Percentiles rank a stretch among this genome's conserved stretches.
Evolutionary conservation across 2,329 filamentous ascomycete genomes (phyloP).

Genomic region (Botrytis porri): DNA sequence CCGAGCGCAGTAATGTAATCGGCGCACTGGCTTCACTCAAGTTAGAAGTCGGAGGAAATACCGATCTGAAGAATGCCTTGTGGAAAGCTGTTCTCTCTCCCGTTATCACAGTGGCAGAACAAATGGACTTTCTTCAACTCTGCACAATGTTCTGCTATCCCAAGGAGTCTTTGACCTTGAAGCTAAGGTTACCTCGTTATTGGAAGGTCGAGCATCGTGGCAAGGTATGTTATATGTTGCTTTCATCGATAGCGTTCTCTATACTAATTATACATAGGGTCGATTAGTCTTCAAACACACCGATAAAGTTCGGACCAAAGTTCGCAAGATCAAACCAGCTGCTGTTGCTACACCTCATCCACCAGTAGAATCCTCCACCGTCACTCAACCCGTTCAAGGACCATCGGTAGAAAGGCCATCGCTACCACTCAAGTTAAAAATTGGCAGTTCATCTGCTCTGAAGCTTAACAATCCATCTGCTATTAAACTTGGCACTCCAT

Average conservation of each 20-base stretch:
- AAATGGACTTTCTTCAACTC: slow-evolving; percentile 50
- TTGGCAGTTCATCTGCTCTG: not conserved
- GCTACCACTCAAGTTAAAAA: slow-evolving; percentile 14
- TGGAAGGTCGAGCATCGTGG: slow-evolving; percentile 44
- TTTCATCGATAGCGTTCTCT: slow-evolving; percentile 4
- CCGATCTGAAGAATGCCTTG: slow-evolving; percentile 45
- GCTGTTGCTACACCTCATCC: slow-evolving; percentile 7
- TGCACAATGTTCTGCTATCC: slow-evolving; percentile 50
- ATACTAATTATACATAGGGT: slow-evolving; percentile 29
- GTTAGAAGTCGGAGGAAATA: slow-evolving; percentile 46
- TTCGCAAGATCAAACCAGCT: slow-evolving; percentile 2
- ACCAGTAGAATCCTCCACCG: slow-evolving; percentile 4
- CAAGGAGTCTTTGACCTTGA: slow-evolving; percentile 47
- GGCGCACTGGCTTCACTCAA: slow-evolving; percentile 49
- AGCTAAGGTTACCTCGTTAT: slow-evolving; percentile 47
- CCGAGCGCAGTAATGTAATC: slow-evolving; percentile 49
- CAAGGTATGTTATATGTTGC: slow-evolving; percentile 35
- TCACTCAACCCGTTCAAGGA: not conserved
- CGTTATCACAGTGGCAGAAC: slow-evolving; percentile 47
- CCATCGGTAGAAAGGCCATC: slow-evolving; percentile 11
- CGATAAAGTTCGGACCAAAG: slow-evolving; percentile 32
- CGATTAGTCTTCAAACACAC: slow-evolving; percentile 34
- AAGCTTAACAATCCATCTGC: not conserved
- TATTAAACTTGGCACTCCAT: not conserved
- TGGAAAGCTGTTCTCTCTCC: slow-evolving; percentile 51